Evolutionary conservation across 768 basidiomycete species (phyloP).

Genomic region (Auriscalpium vulgare): DNA sequence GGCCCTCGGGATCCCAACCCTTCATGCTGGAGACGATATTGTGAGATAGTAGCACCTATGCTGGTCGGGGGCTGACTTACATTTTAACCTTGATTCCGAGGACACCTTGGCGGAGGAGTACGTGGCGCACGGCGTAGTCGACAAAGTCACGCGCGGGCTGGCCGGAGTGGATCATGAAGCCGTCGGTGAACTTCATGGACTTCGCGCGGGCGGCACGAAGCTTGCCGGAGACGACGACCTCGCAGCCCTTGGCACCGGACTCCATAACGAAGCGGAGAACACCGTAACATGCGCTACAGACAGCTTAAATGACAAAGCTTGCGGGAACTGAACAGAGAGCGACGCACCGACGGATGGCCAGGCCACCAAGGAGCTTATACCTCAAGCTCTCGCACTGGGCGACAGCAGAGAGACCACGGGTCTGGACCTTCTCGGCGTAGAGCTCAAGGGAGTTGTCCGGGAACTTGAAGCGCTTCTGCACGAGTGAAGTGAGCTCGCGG

Average conservation of each 20-base stretch:
- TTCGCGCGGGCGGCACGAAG: constrained; percentile 99
- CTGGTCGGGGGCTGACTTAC: constrained; percentile 34
- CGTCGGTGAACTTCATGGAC: constrained; percentile 99
- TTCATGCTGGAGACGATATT: constrained; percentile 67
- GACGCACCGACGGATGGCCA: constrained; percentile 94
- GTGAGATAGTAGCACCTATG: background rate
- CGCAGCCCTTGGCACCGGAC: constrained; percentile 98
- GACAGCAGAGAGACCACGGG: constrained; percentile 95
- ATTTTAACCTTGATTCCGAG: constrained; percentile 99
- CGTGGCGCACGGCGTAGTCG: constrained; percentile 96
- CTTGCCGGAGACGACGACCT: constrained; percentile 99
- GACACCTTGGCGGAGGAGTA: constrained; percentile 96
- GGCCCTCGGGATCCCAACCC: constrained; percentile 88
- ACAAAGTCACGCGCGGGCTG: constrained; percentile 96
- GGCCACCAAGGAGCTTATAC: constrained; percentile 99
- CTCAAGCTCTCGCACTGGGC: constrained; percentile 98
- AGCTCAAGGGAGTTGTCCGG: constrained; percentile 98
- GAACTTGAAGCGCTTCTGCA: constrained; percentile 99
- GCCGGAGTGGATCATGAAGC: constrained; percentile 99
- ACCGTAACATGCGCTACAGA: constrained; percentile 88
- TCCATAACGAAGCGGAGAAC: constrained; percentile 99
- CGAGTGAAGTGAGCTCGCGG: constrained; percentile 94
- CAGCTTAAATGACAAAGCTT: background rate
- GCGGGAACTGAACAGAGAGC: background rate
- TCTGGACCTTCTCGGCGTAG: constrained; percentile 98